A percentile compares a stretch with the other conserved stretches of the same genome.
Conservation (phyloP, 1,139 yeast species). For the Nakaseomyces bracarensis region DNA sequence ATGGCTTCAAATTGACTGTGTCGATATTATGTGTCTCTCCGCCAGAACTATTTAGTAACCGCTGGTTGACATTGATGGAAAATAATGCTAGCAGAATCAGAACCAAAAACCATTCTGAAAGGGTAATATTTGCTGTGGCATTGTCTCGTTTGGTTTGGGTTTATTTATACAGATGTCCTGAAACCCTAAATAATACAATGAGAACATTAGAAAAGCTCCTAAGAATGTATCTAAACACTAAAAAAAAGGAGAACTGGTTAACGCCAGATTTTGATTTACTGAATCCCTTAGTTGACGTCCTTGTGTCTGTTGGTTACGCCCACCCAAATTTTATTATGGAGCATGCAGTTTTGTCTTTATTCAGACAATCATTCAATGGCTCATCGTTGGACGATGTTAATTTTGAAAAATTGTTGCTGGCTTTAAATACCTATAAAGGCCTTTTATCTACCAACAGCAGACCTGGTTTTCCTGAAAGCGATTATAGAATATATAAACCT, state of each 20-base stretch:
- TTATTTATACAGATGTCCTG: constrained; percentile 75
- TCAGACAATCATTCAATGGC: constrained; percentile 51
- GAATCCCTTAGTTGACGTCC: constrained; percentile 58
- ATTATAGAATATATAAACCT: constrained; percentile 35
- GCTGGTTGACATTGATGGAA: constrained; percentile 70
- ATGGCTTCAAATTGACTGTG: constrained; percentile 60
- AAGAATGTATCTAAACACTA: constrained; percentile 45
- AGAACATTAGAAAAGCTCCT: constrained; percentile 55
- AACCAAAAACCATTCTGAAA: constrained; percentile 47
- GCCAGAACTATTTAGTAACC: constrained; percentile 60
- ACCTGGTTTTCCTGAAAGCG: constrained; percentile 73
- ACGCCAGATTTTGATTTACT: constrained; percentile 53
- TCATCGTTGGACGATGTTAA: constrained; percentile 49
- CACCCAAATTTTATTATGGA: constrained; percentile 76
- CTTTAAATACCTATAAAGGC: constrained; percentile 61
- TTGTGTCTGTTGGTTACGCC: constrained; percentile 69
- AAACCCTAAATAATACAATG: constrained; percentile 78
- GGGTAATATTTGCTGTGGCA: constrained; percentile 54
- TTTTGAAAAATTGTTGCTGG: constrained; percentile 64
- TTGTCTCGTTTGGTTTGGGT: constrained; percentile 80
- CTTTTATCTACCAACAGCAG: constrained; percentile 57
- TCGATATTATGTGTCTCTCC: constrained; percentile 78
- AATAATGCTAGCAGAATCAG: constrained; percentile 35
- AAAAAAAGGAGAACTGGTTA: constrained; percentile 66
- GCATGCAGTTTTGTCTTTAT: constrained; percentile 54